Base-by-base conservation (phyloP, 208 protist species). In the Leishmania aethiopica region DNA sequence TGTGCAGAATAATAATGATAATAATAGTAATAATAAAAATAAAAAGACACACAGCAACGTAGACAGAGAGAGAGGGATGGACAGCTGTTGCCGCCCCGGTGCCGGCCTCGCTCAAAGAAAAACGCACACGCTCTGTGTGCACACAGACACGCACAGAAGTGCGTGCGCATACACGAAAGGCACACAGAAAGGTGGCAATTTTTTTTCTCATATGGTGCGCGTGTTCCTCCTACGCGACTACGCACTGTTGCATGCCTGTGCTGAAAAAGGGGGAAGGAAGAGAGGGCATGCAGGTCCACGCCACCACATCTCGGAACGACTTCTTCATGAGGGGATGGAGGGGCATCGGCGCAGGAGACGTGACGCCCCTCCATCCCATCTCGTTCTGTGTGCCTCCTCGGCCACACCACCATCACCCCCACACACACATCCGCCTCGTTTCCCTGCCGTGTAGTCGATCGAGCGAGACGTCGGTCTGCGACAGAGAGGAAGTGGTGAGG, bases 201-300 rank as follows among this genome's bases (percentile, higher is more conserved):
- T 67, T 37, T 40, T 67, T 8, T 40, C 60, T 67, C 13, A 7
- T 25, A 8, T 22, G 15, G 13, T 67, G 11, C 13, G n/a, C 15
- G 32, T 67, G 62, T n/a, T 15, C 3, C 10, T 67, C 62, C 62
- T 40, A 15, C 62, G 28, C 40, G 32, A 22, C 32, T 67, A 32
- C n/a, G 32, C 5, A 13, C 32, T 67, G n/a, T 6, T 67, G 25
- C 32, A n/a, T 37, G n/a, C 32, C 64, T 55, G 19, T 25, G 2
- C 42, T 73, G 35, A 45, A 81, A 84, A 45, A 51, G 59, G 37
- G 25, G 32, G 32, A 72, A 35, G 22, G 53, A 80, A 76, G 17
- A 67, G 71, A 8, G 51, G 32, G 53, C 11, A 13, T 13, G 25
- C 62, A 19, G 13, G 32, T 40, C 62, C 62, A 6, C 62, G n/a